These are phyloP conservation scores for Melanopsichium pennsylvanicum DNA, from an alignment of 1,284 basidiomycete genomes.

Conservation along the genomic window DNA sequence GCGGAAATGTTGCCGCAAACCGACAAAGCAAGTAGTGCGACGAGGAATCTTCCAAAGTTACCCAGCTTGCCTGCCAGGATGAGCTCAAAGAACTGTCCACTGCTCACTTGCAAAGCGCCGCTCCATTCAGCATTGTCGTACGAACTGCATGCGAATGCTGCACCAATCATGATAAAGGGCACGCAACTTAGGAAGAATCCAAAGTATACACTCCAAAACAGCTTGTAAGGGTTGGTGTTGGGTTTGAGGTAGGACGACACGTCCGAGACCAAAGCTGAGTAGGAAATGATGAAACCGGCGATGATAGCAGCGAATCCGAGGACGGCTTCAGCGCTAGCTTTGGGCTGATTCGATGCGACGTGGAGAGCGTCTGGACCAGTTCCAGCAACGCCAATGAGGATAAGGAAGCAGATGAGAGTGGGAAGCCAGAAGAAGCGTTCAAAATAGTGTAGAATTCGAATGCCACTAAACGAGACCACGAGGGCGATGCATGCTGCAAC, in stretches of 20 bases:
- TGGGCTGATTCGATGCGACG: slow-evolving; percentile 69
- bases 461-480: slow-evolving; percentile 80
- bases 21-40: slow-evolving; percentile 79
- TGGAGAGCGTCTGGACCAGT: slow-evolving; percentile 70
- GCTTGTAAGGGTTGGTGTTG: slow-evolving; percentile 68
- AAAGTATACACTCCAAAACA: slow-evolving; percentile 72
- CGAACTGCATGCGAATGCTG: slow-evolving; percentile 70
- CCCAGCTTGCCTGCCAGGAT: slow-evolving; percentile 74
- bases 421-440: slow-evolving; percentile 80
- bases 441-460: slow-evolving; percentile 75
- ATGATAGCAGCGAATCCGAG: slow-evolving; percentile 72
- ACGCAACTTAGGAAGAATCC: slow-evolving; percentile 72
- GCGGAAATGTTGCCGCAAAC: slow-evolving; percentile 81
- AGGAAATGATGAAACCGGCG: slow-evolving; percentile 71
- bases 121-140: slow-evolving; percentile 71
- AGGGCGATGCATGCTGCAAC: slow-evolving; percentile 81
- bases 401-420: slow-evolving; percentile 75
- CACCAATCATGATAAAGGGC: slow-evolving; percentile 72
- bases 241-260: slow-evolving; percentile 67
- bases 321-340: slow-evolving; percentile 67
- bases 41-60: slow-evolving; percentile 83
- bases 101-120: slow-evolving; percentile 37
- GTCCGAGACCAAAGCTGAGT: slow-evolving; percentile 67
- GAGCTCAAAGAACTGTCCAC: slow-evolving; percentile 78
- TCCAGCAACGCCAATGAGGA: slow-evolving; percentile 70